Evolutionary conservation across 495 filamentous ascomycete genomes (phyloP), one percentile per base, ranked within the genome.

Genomic region (Talaromyces thailandensis): DNA sequence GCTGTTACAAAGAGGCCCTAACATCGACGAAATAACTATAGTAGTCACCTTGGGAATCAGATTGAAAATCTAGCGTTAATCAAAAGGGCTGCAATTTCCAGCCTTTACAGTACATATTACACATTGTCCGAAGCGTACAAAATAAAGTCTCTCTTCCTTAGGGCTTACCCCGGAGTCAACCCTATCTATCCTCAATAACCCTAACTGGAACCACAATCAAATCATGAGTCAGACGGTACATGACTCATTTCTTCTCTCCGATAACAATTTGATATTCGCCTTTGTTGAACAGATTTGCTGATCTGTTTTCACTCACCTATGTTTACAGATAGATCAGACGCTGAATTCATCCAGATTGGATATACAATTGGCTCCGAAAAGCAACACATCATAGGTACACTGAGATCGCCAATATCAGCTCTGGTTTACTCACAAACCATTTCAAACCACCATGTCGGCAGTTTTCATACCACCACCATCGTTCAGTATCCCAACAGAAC

Each of bases 401-500:
- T 12, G 8, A 35, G 31, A 35, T 35, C 31, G 9, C 31, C 7
- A 12, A 35, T 35, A 35, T 11, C 9, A 12, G 31, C 31, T 11
- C 9, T 9, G 31, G 31, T 35, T 11, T 35, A 35, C 12, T 2
- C 14, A 16, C 35, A 16, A 9, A 40, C 35, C 35, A 40, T 9
- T 14, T 40, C 14, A 40, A 29, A 16, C 18, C 43, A 48, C 6
- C 43, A 60, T 60, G 57, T n/a, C 57, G 40, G 23, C 21, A n/a
- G 23, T n/a, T 24, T 60, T 60, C 24, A 48, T 37, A 48, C 57
- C 57, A 14, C 65, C 66, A 21, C 64, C 68, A 12, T 63, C 25
- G 11, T 72, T 75, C 64, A 32, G 24, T 40, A 73, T 76, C 58
- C 24, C 64, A 12, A 76, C 73, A 21, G 55, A 65, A 12, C 72